These are phyloP conservation scores for Dentipellis fragilis DNA, from an alignment of 768 basidiomycete genomes.

Conservation along the genomic window DNA sequence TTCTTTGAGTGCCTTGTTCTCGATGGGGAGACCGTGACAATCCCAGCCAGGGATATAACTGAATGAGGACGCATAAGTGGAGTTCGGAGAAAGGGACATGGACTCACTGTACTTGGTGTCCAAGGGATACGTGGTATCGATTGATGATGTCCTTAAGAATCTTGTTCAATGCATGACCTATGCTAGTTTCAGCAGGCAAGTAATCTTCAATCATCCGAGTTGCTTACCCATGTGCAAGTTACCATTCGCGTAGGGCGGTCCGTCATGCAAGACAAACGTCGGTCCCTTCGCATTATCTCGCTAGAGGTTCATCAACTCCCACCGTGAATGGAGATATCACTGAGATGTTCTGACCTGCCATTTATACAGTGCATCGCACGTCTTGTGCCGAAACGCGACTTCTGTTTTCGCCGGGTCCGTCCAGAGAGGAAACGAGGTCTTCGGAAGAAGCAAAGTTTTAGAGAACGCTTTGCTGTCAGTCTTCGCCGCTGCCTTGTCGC, in stretches of 20 bases:
- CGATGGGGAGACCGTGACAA: conserved; percentile 95
- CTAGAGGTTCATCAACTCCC: conserved; percentile 26
- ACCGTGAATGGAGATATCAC: not conserved
- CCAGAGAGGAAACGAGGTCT: conserved; percentile 71
- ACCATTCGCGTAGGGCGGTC: conserved; percentile 96
- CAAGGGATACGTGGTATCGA: conserved; percentile 72
- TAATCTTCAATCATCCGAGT: not conserved
- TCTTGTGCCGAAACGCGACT: conserved; percentile 43
- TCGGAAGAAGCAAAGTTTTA: conserved; percentile 69
- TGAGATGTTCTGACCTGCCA: conserved; percentile 53
- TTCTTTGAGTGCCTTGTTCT: conserved; percentile 81
- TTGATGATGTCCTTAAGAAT: conserved; percentile 94
- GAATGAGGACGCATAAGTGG: conserved; percentile 1
- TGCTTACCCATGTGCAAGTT: conserved; percentile 83
- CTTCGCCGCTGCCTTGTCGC: not conserved
- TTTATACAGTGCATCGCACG: conserved; percentile 64
- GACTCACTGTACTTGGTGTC: conserved; percentile 75
- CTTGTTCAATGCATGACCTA: conserved; percentile 95
- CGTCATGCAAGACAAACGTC: conserved; percentile 85
- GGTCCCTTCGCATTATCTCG: conserved; percentile 54
- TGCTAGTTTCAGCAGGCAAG: not conserved
- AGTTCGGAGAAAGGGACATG: conserved; percentile 2
- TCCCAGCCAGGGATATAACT: conserved; percentile 98
- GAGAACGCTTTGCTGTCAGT: conserved; percentile 31
- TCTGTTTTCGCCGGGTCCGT: conserved; percentile 57